Evolutionary conservation across 306 rosid species (phyloP).

Genomic region (Casuarina equisetifolia): DNA sequence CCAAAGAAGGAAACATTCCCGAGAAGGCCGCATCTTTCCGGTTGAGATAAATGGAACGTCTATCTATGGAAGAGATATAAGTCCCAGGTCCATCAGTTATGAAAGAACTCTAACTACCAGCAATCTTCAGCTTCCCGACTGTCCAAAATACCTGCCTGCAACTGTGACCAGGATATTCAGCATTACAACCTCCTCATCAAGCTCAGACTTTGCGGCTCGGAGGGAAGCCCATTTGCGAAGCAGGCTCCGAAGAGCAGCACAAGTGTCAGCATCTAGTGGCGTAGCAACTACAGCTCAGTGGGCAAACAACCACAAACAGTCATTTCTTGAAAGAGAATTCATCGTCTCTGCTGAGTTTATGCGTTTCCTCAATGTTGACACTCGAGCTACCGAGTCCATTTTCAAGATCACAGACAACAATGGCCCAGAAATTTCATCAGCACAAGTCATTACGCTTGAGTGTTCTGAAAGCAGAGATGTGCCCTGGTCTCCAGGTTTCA

Average conservation of each 20-base stretch:
- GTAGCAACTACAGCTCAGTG: constrained; percentile 69
- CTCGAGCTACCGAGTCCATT: constrained; percentile 61
- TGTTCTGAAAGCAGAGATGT: constrained; percentile 12
- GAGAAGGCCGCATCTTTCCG: too few relatives aligned
- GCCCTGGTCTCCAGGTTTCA: constrained; percentile 24
- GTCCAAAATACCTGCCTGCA: constrained; percentile 80
- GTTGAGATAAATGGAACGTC: too few relatives aligned
- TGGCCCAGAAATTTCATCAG: constrained; percentile 48
- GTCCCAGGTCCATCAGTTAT: not conserved
- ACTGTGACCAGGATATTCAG: constrained; percentile 70
- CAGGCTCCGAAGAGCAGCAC: constrained; percentile 70
- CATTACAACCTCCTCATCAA: constrained; percentile 73
- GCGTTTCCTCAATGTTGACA: constrained; percentile 56
- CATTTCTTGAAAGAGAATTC: constrained; percentile 44
- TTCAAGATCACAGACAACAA: constrained; percentile 46
- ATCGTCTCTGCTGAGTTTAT: constrained; percentile 42
- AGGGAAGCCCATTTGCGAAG: constrained; percentile 77
- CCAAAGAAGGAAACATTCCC: too few relatives aligned
- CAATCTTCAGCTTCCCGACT: constrained; percentile 41
- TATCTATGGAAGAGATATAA: too few relatives aligned
- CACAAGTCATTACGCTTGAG: constrained; percentile 21
- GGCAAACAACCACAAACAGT: constrained; percentile 82
- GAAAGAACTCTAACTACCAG: not conserved
- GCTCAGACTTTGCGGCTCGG: constrained; percentile 58
- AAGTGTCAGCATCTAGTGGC: constrained; percentile 69